These are phyloP conservation scores for Craterostigma plantagineum DNA, from an alignment of 257 asterid genomes.

Conservation along the genomic window DNA sequence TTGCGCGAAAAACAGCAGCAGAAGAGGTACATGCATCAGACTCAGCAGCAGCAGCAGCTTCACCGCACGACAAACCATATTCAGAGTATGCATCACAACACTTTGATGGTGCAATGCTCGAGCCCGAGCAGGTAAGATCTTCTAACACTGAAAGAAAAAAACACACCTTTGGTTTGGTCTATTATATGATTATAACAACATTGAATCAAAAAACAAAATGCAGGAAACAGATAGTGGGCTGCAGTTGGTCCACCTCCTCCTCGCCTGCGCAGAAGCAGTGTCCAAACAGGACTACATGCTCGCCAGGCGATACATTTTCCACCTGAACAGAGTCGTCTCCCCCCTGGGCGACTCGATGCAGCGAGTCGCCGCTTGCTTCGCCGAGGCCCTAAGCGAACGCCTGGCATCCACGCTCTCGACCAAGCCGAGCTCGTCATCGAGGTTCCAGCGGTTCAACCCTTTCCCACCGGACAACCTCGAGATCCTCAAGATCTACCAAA, in stretches of 20 bases:
- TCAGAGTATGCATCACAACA: slow-evolving; percentile 19
- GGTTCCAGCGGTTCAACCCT: slow-evolving; percentile 56
- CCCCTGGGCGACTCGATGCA: slow-evolving; percentile 84
- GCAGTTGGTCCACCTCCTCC: slow-evolving; percentile 47
- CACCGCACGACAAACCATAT: slow-evolving; percentile 13
- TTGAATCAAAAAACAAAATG: not conserved
- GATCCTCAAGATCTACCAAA: no score
- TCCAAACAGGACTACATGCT: slow-evolving; percentile 57
- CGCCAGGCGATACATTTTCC: slow-evolving; percentile 33
- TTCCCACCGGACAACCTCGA: slow-evolving; percentile 21
- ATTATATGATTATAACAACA: no score
- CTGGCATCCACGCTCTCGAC: slow-evolving; percentile 47
- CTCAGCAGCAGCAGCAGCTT: slow-evolving; percentile 10
- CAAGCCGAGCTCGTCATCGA: slow-evolving; percentile 38
- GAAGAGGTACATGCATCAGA: no score
- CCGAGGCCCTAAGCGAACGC: slow-evolving; percentile 65
- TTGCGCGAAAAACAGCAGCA: slow-evolving; percentile 32
- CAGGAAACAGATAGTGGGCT: slow-evolving; percentile 17
- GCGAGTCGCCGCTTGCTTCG: slow-evolving; percentile 64
- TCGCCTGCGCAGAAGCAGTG: slow-evolving; percentile 72
- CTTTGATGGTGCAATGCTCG: slow-evolving; percentile 32
- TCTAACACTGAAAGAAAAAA: not conserved
- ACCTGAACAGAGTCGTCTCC: slow-evolving; percentile 52
- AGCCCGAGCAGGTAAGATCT: slow-evolving; percentile 38
- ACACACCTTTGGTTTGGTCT: no score